phyloP scores from a whole-genome alignment of 2,329 filamentous ascomycete genomes.

The Fusarium pseudoanthophilum region DNA sequence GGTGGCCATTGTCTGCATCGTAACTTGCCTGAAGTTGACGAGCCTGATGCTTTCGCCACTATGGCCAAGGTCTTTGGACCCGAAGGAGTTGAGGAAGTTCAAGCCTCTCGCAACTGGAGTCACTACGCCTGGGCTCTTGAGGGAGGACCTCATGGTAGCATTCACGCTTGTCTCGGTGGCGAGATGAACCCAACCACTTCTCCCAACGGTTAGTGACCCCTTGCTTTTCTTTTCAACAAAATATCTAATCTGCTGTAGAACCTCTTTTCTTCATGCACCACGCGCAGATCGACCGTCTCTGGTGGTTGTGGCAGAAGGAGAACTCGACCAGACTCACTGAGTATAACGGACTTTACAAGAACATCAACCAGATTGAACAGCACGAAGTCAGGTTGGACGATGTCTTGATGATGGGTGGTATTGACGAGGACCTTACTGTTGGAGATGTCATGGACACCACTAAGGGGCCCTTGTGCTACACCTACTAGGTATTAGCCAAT shows the following conservation, averaged over 20 bases:
- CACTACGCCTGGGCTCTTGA: neutral
- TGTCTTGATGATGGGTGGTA: neutral
- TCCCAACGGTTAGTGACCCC: neutral
- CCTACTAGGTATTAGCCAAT: neutral
- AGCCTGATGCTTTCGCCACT: neutral
- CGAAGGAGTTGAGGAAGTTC: neutral
- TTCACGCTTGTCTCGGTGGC: constrained; percentile 3
- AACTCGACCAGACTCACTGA: neutral
- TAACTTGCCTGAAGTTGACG: neutral
- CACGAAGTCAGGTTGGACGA: neutral
- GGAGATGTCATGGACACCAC: constrained; percentile 9
- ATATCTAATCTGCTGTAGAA: neutral
- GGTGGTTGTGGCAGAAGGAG: constrained; percentile 14
- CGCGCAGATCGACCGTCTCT: constrained; percentile 5
- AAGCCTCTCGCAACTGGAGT: neutral
- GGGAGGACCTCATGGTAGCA: neutral
- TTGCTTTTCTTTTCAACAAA: too few relatives aligned
- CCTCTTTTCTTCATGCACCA: constrained; percentile 22
- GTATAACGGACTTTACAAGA: neutral
- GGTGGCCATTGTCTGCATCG: constrained; percentile 3
- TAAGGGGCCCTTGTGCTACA: neutral
- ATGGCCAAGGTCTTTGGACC: neutral
- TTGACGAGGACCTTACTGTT: neutral
- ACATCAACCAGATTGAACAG: neutral
- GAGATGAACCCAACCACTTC: constrained; percentile 21